Evolutionary conservation across 2,329 filamentous ascomycete genomes (phyloP), one percentile per base, ranked within the genome.

Genomic region (Diaporthe batatas): DNA sequence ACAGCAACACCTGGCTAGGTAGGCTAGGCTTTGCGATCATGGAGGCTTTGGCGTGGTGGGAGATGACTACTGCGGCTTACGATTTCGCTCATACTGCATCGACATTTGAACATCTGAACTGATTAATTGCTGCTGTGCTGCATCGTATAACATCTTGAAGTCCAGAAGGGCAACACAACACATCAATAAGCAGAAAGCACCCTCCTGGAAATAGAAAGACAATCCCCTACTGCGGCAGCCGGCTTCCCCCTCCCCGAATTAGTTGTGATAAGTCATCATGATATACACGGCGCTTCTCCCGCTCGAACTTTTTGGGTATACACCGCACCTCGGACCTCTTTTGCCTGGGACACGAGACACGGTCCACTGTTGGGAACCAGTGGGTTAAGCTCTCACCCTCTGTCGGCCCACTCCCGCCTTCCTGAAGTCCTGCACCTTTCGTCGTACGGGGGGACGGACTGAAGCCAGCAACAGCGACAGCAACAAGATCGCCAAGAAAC

Each of bases 211-310:
- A 29, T 49, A 57, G 21, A 57, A 59, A 57, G 32, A 70, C 51
- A 32, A 57, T 70, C 16, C 62, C 34, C 53, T 58, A 67, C 51
- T 74, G 53, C 64, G 32, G 62, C 70, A 64, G 62, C 73, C 65
- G 68, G 73, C 73, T 67, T 57, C 36, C 54, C 59, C 67, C 42
- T 69, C 57, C n/a, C 55, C 18, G 47, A 73, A 73, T 74, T 74
- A 74, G 68, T 64, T 68, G 59, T 64, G 47, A 72, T 67, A 70
- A 70, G 36, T 59, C 68, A 36, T 62, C 62, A 54, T 68, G 53
- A 58, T 68, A 58, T 73, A 72, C 71, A 72, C 71, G 65, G 65
- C 36, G 64, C 54, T 39, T 25, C 39, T 36, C 58, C 54, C 42
- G 39, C 25, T 36, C 32, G n/a, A 51, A 29, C 21, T 39, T 1